Conservation (phyloP, 78 protist species). For the Tieghemostelium lacteum region DNA sequence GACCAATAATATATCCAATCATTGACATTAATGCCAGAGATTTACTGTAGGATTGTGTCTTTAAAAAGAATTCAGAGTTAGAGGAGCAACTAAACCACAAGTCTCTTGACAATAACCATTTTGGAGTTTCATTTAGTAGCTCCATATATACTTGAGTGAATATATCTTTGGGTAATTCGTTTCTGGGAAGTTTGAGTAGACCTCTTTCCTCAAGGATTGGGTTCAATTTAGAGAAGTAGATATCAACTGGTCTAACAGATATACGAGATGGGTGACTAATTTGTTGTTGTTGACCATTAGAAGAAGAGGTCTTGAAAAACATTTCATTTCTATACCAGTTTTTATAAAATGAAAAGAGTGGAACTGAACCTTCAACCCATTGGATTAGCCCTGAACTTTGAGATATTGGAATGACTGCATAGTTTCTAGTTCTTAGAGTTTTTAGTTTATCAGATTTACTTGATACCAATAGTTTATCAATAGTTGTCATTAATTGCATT, state of each 20-base stretch:
- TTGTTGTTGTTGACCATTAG: constrained; percentile 3
- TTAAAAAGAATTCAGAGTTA: constrained; percentile 70
- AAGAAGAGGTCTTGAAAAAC: not conserved
- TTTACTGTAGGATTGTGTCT: constrained; percentile 67
- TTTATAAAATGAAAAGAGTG: constrained; percentile 87
- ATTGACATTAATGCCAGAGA: constrained; percentile 90
- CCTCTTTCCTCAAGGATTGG: constrained; percentile 78
- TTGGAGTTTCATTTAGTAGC: constrained; percentile 82
- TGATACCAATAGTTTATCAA: constrained; percentile 75
- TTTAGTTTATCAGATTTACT: constrained; percentile 22
- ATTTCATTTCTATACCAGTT: constrained; percentile 73
- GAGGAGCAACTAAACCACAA: constrained; percentile 83
- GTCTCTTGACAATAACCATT: constrained; percentile 52
- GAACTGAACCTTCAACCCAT: constrained; percentile 91
- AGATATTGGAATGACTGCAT: constrained; percentile 92
- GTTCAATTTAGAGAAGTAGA: constrained; percentile 67
- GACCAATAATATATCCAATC: constrained; percentile 91
- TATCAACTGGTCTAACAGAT: constrained; percentile 66
- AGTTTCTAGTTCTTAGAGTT: constrained; percentile 76
- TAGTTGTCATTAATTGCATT: constrained; percentile 89
- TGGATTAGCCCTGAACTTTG: constrained; percentile 89
- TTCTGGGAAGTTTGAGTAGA: constrained; percentile 27
- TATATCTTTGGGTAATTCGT: constrained; percentile 84
- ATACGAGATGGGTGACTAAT: not conserved
- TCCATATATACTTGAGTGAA: constrained; percentile 67